These are phyloP conservation scores for Hysterium pulicare DNA, from an alignment of 2,329 filamentous ascomycete genomes.

Conservation along the genomic window DNA sequence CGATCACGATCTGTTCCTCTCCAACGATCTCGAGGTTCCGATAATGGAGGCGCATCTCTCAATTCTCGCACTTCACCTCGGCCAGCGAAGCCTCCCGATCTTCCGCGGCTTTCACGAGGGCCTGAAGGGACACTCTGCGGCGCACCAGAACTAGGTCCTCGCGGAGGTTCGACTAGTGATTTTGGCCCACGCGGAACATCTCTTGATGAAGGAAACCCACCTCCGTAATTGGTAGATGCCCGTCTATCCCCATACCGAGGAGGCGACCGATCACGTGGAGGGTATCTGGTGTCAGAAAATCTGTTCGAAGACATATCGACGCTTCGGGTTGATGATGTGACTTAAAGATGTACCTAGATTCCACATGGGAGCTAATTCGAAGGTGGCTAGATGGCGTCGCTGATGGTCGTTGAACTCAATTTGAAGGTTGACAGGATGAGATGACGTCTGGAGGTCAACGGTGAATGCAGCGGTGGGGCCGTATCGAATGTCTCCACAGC, in stretches of 20 bases:
- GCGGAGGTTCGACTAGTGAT: constrained; percentile 64
- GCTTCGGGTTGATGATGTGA: background rate
- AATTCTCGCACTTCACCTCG: constrained; percentile 60
- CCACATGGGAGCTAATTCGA: constrained; percentile 15
- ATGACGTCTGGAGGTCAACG: too few species aligned
- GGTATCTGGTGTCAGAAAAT: constrained; percentile 25
- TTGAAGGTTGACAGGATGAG: too few species aligned
- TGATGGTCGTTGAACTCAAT: too few species aligned
- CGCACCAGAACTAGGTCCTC: constrained; percentile 33
- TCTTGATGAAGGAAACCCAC: constrained; percentile 20
- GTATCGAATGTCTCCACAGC: too few species aligned
- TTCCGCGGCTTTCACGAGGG: constrained; percentile 56
- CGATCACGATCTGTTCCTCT: constrained; percentile 49
- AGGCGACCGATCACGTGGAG: constrained; percentile 43
- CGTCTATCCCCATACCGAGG: constrained; percentile 66
- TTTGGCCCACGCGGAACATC: constrained; percentile 82
- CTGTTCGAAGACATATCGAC: constrained; percentile 32
- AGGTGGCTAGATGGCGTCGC: background rate
- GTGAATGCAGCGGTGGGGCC: too few species aligned
- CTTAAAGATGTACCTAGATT: constrained; percentile 6
- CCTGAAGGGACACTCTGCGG: constrained; percentile 32
- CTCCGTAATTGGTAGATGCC: constrained; percentile 52
- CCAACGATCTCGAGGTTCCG: constrained; percentile 62
- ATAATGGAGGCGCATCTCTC: constrained; percentile 55
- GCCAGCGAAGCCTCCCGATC: constrained; percentile 58